Conservation (phyloP, 768 basidiomycete genomes). For the Phaeotremella skinneri region DNA sequence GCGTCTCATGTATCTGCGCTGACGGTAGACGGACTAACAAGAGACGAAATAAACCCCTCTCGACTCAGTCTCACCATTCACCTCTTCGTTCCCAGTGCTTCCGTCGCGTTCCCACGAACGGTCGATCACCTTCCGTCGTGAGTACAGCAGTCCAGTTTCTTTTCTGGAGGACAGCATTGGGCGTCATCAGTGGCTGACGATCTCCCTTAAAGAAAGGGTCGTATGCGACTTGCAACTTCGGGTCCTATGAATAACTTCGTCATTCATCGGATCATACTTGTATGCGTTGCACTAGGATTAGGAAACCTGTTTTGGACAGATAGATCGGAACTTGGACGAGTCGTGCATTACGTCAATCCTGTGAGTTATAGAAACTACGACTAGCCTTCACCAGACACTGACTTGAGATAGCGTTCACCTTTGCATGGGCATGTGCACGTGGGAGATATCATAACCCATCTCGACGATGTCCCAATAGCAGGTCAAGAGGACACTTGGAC, state of each 20-base stretch:
- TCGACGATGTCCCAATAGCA: constrained; percentile 64
- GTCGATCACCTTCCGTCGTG: constrained; percentile 54
- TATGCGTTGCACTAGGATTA: constrained; percentile 39
- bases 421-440: constrained; percentile 60
- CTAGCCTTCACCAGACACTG: not conserved
- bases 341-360: constrained; percentile 59
- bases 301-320: constrained; percentile 60
- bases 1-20: not conserved
- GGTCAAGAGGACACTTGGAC: constrained; percentile 23
- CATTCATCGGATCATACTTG: constrained; percentile 54
- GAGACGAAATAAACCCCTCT: constrained; percentile 65
- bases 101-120: constrained; percentile 62
- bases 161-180: no score
- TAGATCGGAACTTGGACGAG: constrained; percentile 57
- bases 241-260: constrained; percentile 77
- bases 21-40: constrained; percentile 42
- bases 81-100: constrained; percentile 68
- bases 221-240: constrained; percentile 64
- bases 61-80: constrained; percentile 64
- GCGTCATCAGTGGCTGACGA: not conserved
- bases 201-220: constrained; percentile 23
- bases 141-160: constrained; percentile 50
- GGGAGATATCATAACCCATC: constrained; percentile 62
- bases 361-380: constrained; percentile 53
- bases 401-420: constrained; percentile 59